Base-by-base conservation (phyloP, 2,329 filamentous ascomycete genomes). In the Bipolaris gigantea region DNA sequence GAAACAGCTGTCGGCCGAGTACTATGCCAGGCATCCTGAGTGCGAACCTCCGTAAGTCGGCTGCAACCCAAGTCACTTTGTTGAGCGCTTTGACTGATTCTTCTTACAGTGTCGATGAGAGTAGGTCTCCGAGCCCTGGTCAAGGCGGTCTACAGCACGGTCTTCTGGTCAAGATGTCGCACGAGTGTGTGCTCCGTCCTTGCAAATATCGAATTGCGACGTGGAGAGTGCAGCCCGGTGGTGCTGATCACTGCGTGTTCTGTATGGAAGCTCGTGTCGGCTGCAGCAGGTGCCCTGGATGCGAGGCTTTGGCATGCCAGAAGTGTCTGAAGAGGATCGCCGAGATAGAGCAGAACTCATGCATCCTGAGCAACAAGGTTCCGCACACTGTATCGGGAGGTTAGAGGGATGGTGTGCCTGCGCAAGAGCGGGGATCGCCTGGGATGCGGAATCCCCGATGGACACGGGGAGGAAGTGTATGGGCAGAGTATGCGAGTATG, bases 281-380 rank as follows among this genome's bases (percentile, higher is more conserved):
- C 16, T 36, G 48, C 13, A 49, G 35, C 32, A 41, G 53, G 18
- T 62, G 60, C n/a, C 54, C 56, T 38, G 50, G 39, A 3, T 62
- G 58, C 32, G 41, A 62, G 47, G 60, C 56, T 7, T 13, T 62
- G 48, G 58, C 60, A 3, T 63, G 60, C n/a, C 23, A 30, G 32
- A 23, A 39, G 3, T 63, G 60, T 19, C 15, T 57, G 18, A 19
- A n/a, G 1, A 27, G 42, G 41, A 47, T 61, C 27, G 19, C 16
- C 0, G 40, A 2, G 18, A 15, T 50, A 16, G 56, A 61, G 41
- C 41, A 48, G 1, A 49, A 30, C 2, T 18, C 33, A 1, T 54
- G 48, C 33, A 35, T 32, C 23, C 2, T 46, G 1, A 21, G 38
- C 1, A 45, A 34, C 10, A 55, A 47, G 35, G 33, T 25, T 9